Evolutionary conservation across 345 rosid species (phyloP).

Genomic region (Eucalyptus marginata): DNA sequence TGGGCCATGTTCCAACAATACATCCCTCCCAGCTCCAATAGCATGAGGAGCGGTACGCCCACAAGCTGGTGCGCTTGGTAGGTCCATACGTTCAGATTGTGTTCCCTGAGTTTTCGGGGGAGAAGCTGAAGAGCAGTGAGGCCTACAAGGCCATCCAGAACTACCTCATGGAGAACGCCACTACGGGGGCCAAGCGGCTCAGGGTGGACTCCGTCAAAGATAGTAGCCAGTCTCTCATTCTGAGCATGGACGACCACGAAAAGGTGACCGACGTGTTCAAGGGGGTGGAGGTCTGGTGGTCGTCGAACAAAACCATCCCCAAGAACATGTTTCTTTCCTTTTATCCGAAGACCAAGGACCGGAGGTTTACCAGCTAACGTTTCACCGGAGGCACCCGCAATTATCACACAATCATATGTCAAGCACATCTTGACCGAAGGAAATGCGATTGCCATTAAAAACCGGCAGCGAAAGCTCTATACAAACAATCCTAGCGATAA

Average conservation of each 20-base stretch:
- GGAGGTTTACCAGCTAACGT: conserved; percentile 26
- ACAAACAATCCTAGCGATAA: conserved; percentile 12
- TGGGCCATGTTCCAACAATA: conserved; percentile 11
- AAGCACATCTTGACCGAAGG: conserved; percentile 28
- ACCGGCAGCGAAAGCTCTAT: conserved; percentile 39
- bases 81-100: conserved; percentile 31
- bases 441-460: conserved; percentile 5
- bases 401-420: conserved; percentile 15
- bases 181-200: conserved; percentile 26
- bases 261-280: conserved; percentile 29
- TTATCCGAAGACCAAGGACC: conserved; percentile 10
- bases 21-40: conserved; percentile 9
- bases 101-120: conserved; percentile 25
- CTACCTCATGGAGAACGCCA: conserved; percentile 23
- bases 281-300: conserved; percentile 31
- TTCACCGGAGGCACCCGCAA: conserved; percentile 22
- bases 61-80: background rate
- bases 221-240: conserved; percentile 17
- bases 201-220: conserved; percentile 26
- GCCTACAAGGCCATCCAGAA: conserved; percentile 21
- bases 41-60: background rate
- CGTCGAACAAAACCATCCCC: background rate
- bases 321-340: background rate
- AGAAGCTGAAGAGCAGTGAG: conserved; percentile 12
- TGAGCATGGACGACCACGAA: conserved; percentile 29